A percentile compares a stretch with the other conserved stretches of the same genome.
Evolutionary conservation across 1,284 basidiomycete species (phyloP).

Genomic region (Gomphus sp.): DNA sequence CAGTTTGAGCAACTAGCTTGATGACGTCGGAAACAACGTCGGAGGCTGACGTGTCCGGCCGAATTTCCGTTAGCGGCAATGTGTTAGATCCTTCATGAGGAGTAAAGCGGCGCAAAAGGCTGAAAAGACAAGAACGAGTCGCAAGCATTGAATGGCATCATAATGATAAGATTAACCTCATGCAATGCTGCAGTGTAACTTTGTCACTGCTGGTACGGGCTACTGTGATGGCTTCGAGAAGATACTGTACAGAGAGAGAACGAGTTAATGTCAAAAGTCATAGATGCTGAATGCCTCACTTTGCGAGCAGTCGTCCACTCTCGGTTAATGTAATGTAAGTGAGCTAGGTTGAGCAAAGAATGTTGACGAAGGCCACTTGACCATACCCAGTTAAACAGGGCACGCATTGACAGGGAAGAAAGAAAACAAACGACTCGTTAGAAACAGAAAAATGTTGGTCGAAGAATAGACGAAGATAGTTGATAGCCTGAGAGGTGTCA

Average conservation of each 20-base stretch:
- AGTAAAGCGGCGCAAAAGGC: slow-evolving; percentile 62
- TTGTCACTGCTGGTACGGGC: slow-evolving; percentile 64
- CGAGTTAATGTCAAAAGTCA: neutral
- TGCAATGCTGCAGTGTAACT: slow-evolving; percentile 65
- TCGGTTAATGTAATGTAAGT: slow-evolving; percentile 62
- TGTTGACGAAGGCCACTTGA: slow-evolving; percentile 67
- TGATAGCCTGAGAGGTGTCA: slow-evolving; percentile 57
- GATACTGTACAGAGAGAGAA: slow-evolving; percentile 33
- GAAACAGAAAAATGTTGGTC: slow-evolving; percentile 73
- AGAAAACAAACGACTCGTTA: slow-evolving; percentile 59
- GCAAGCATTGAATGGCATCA: neutral
- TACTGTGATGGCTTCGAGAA: slow-evolving; percentile 65
- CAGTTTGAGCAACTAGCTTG: slow-evolving; percentile 49
- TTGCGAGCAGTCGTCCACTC: slow-evolving; percentile 60
- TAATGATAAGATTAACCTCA: slow-evolving; percentile 41
- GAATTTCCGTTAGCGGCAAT: slow-evolving; percentile 60
- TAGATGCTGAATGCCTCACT: slow-evolving; percentile 26
- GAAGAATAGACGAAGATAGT: slow-evolving; percentile 66
- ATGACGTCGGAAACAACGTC: slow-evolving; percentile 66
- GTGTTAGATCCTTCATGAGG: slow-evolving; percentile 33
- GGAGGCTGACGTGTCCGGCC: slow-evolving; percentile 63
- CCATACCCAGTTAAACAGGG: neutral
- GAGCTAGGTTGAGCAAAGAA: slow-evolving; percentile 64
- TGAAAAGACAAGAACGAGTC: slow-evolving; percentile 21
- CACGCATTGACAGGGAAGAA: neutral